A percentile compares a stretch with the other conserved stretches of the same genome.
Conservation (phyloP, 176 grass and related monocot species). For the Musa itinerans region DNA sequence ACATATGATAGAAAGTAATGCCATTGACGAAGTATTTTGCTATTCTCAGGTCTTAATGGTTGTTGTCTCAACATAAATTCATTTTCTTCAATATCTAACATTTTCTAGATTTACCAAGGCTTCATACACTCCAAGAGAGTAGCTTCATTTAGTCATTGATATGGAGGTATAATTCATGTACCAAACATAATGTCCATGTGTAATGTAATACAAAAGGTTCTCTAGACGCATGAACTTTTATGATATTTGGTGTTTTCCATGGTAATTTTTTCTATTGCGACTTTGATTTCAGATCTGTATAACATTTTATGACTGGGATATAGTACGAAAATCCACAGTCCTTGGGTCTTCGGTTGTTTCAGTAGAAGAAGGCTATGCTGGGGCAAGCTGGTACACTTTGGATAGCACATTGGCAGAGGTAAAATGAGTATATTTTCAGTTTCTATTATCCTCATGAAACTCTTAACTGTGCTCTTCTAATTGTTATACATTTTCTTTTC, state of each 20-base stretch:
- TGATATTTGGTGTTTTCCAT: background rate
- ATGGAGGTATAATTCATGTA: too few relatives aligned
- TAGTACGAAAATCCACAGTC: constrained; percentile 64
- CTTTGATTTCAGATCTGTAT: constrained; percentile 38
- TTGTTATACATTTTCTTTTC: constrained; percentile 26
- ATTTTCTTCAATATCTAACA: too few relatives aligned
- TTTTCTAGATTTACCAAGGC: background rate
- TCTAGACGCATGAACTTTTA: too few relatives aligned
- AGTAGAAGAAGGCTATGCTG: constrained; percentile 52
- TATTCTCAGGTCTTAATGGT: too few relatives aligned
- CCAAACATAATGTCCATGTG: too few relatives aligned
- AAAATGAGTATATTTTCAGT: constrained; percentile 3
- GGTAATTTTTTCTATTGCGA: constrained; percentile 1
- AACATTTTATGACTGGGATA: constrained; percentile 91
- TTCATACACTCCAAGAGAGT: background rate
- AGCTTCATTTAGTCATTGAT: too few relatives aligned
- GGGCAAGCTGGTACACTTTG: constrained; percentile 68
- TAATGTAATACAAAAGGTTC: too few relatives aligned
- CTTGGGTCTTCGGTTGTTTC: constrained; percentile 62
- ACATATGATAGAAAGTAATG: too few relatives aligned
- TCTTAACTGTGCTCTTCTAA: background rate
- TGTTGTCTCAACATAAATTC: too few relatives aligned
- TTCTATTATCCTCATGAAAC: background rate
- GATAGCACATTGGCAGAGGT: constrained; percentile 79
- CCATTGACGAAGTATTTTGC: too few relatives aligned